A percentile compares a stretch with the other conserved stretches of the same genome.
phyloP scores from a whole-genome alignment of 352 stramenopile species.

The Pythium plurisporium region DNA sequence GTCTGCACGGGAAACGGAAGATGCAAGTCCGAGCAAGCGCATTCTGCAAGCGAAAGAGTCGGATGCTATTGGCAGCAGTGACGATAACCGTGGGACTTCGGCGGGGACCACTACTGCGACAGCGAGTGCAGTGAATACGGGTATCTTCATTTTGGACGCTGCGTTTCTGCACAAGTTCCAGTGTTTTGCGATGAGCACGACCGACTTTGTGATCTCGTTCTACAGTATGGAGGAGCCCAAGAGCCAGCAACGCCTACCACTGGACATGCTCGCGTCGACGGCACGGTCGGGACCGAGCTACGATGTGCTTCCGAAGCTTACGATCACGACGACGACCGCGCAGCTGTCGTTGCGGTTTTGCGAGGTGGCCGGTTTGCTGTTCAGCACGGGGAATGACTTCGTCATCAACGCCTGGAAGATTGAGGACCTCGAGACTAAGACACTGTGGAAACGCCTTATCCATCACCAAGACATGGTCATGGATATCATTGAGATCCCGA shows the following conservation, averaged over 20 bases:
- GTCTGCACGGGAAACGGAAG: background rate
- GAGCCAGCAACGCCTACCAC: constrained; percentile 14
- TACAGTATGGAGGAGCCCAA: constrained; percentile 67
- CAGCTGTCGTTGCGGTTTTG: constrained; percentile 67
- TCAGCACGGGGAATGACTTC: constrained; percentile 66
- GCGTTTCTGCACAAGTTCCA: constrained; percentile 57
- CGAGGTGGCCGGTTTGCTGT: constrained; percentile 40
- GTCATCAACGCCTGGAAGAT: constrained; percentile 73
- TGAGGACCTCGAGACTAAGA: constrained; percentile 44
- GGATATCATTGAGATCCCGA: constrained; percentile 63
- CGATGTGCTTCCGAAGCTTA: constrained; percentile 39
- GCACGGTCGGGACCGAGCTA: constrained; percentile 29
- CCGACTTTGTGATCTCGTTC: constrained; percentile 81
- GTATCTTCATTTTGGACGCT: constrained; percentile 63
- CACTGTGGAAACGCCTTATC: constrained; percentile 50
- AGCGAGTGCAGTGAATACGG: background rate
- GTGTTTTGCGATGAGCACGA: constrained; percentile 64
- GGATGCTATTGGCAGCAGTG: background rate
- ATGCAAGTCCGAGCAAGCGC: background rate
- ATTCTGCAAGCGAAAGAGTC: background rate
- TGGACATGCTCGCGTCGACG: constrained; percentile 11
- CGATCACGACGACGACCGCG: constrained; percentile 56
- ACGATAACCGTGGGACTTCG: background rate
- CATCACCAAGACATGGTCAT: constrained; percentile 56
- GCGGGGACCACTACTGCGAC: background rate